Evolutionary conservation across 805 yeast species (phyloP).

Genomic region (Tetrapisispora iriomotensis): DNA sequence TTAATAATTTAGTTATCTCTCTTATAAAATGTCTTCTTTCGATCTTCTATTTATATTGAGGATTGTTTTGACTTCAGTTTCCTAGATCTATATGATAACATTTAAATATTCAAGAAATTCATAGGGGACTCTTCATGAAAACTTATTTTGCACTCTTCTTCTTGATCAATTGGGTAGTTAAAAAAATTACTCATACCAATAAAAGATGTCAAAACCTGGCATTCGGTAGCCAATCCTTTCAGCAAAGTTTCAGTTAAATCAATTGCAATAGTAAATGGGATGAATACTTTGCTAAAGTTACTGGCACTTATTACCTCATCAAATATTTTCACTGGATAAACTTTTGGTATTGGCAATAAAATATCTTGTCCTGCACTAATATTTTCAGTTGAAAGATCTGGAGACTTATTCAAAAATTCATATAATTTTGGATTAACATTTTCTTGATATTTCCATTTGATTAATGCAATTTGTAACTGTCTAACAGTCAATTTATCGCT

Average conservation of each 20-base stretch:
- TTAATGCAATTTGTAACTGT: background rate
- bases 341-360: background rate
- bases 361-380: no score
- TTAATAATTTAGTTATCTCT: background rate
- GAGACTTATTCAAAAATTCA: background rate
- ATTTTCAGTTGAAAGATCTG: no score
- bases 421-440: background rate
- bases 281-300: background rate
- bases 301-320: background rate
- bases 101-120: background rate
- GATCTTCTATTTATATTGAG: background rate
- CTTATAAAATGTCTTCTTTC: background rate
- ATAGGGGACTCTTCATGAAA: background rate
- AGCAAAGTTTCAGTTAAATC: background rate
- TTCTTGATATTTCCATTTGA: background rate
- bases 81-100: background rate
- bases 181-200: background rate
- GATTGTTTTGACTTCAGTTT: background rate
- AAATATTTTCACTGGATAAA: background rate
- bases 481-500: background rate
- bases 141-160: background rate
- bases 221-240: background rate
- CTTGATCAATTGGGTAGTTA: background rate
- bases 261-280: background rate
- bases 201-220: background rate